Conservation (phyloP, 2,329 filamentous ascomycete species). For the Cordyceps cicadae region DNA sequence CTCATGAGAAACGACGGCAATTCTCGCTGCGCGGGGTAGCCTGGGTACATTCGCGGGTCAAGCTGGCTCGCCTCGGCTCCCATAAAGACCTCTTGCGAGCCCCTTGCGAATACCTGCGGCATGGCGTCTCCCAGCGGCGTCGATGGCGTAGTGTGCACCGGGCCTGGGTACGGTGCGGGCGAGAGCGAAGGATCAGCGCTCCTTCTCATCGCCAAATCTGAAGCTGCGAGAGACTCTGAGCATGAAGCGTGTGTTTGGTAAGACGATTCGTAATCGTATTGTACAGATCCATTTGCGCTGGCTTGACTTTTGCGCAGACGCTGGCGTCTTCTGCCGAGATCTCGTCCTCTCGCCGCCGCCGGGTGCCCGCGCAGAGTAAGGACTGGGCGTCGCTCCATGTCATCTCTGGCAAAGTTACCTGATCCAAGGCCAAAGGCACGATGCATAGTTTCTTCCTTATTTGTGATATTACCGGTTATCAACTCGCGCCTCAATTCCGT, state of each 20-base stretch:
- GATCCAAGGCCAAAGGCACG: not conserved
- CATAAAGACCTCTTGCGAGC: not conserved
- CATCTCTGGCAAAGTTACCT: not conserved
- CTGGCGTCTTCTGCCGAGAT: not conserved
- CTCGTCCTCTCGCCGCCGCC: not conserved
- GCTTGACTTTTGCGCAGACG: not conserved
- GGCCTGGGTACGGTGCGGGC: not conserved
- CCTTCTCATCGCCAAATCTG: not conserved
- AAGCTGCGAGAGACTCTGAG: not conserved
- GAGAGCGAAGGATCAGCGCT: not conserved
- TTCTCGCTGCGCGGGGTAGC: not conserved
- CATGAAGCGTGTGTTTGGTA: not conserved
- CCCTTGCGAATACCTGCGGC: not conserved
- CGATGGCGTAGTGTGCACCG: not conserved
- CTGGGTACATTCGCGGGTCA: not conserved
- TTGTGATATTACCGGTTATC: slow-evolving; percentile 27
- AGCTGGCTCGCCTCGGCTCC: not conserved
- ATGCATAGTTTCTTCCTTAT: not conserved
- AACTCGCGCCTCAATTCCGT: slow-evolving; percentile 35
- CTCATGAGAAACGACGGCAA: not conserved
- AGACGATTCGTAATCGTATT: not conserved
- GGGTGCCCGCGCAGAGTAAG: not conserved
- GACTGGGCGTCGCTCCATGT: not conserved
- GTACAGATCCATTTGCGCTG: not conserved
- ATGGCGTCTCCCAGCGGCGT: not conserved